Evolutionary conservation across 192 early-diverging fungal species (phyloP), one percentile per base, ranked within the genome.

Genomic region (Dispira parvispora): DNA sequence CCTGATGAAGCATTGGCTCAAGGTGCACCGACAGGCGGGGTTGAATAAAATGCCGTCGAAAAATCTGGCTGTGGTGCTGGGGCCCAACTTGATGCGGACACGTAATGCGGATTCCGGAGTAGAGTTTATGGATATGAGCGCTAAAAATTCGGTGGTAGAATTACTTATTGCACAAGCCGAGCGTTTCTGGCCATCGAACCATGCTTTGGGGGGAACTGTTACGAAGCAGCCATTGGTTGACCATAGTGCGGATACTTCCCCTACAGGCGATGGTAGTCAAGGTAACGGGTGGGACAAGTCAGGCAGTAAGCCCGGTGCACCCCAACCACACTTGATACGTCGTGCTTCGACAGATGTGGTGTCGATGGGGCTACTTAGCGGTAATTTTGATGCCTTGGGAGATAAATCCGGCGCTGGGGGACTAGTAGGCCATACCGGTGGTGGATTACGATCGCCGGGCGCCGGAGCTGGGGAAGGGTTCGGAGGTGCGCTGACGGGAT

Each of bases 21-120:
- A 71, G 18, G 84, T 98, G 11, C 72, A 78, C 4, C 55, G 79
- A 42, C 62, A 76, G 26, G 74, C 78, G 43, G 64, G 67, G 43
- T 70, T 78, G 26, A 98, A 98, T 71, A 79, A 88, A 61, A 98
- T 98, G 95, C 84, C 80, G 5, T 70, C 89, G 45, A 89, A 92
- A 69, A 98, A 96, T 58, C 69, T 98, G 56, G 82, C 90, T 23
- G 91, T 95, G 43, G 90, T 98, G 27, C 95, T 98, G 85, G 92
- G 85, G 6, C 91, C 90, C 12, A 94, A 88, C 8, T 67, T 98
- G 28, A 68, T 90, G 74, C 80, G 82, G 14, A 80, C 81, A 71
- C 75, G 68, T 13, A 75, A 72, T 46, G 57, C 47, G 50, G 65
- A 85, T 60, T 64, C 83, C 32, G 69, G 73, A 18, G 68, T 69